Evolutionary conservation across 2,329 filamentous ascomycete species (phyloP).

Genomic region (Myriosclerotinia scirpicola): DNA sequence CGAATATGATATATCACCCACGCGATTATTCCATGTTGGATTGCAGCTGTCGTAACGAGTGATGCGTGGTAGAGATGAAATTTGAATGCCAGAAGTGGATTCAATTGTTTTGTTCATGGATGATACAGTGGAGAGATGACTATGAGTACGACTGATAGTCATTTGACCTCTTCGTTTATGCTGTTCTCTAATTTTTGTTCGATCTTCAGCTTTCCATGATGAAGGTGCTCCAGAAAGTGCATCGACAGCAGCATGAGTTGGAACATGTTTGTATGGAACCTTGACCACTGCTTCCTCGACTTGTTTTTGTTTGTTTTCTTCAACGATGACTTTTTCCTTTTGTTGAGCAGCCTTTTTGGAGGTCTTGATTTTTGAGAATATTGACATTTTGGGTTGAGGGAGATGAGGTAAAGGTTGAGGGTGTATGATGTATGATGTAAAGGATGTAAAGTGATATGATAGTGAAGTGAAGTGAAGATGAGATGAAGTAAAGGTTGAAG

Average conservation of each 20-base stretch:
- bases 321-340: slow-evolving; percentile 47
- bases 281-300: slow-evolving; percentile 32
- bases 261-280: slow-evolving; percentile 57
- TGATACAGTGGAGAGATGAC: slow-evolving; percentile 32
- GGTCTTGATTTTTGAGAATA: slow-evolving; percentile 55
- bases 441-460: neutral
- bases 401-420: neutral
- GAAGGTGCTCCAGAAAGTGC: slow-evolving; percentile 55
- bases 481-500: too few relatives aligned
- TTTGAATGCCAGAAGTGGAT: slow-evolving; percentile 22
- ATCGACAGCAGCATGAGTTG: slow-evolving; percentile 61
- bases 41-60: slow-evolving; percentile 36
- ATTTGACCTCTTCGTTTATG: slow-evolving; percentile 38
- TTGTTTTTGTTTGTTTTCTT: slow-evolving; percentile 47
- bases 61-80: slow-evolving; percentile 31
- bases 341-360: slow-evolving; percentile 57
- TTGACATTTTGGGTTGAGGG: slow-evolving; percentile 48
- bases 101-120: slow-evolving; percentile 27
- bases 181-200: slow-evolving; percentile 38
- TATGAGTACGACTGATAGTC: slow-evolving; percentile 33
- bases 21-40: slow-evolving; percentile 36
- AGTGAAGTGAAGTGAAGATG: neutral
- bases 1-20: slow-evolving; percentile 29
- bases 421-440: too few relatives aligned
- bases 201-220: slow-evolving; percentile 48